Base-by-base conservation (phyloP, 2,329 filamentous ascomycete species). In the Pyrenophora tritici-repentis region DNA sequence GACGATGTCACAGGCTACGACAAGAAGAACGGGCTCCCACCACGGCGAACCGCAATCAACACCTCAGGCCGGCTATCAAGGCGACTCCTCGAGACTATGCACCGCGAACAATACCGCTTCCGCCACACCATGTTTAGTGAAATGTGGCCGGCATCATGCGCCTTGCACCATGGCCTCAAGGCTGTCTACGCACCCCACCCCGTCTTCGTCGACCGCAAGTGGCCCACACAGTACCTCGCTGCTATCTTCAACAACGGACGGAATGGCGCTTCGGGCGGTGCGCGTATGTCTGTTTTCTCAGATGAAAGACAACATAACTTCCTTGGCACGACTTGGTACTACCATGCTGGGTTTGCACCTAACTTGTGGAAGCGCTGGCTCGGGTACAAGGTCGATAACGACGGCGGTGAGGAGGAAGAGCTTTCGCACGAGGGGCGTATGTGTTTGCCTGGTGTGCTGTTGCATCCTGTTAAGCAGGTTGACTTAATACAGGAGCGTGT, bases 61-160 rank as follows among this genome's bases (percentile, higher is more conserved):
- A 90, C 88, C 2, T 86, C 87, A 0, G 84, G 82, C 1, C 85
- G 89, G 8, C 76, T 91, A 29, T 87, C 84, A 22, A 81, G 84
- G 18, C 81, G 86, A 10, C 78, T 91, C 1, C 75, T 91, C 5
- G 74, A 81, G 38, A 84, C 84, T 4, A 91, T 92, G 87, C 89
- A 92, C 72, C 82, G 88, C 59, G 88, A 91, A 65, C 87, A 86
- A 3, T 85, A 86, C 72, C 79, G 81, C 22, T 78, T 83, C 61
- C 85, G 84, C 56, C 88, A 86, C 71, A 86, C 79, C 71, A 91
- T 87, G 86, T 91, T 89, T 69, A 84, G 83, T 20, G 89, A 92
- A 72, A 92, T 92, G 89, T 91, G 87, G 74, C 88, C 88, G 1
- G 81, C 86, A 0, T 83, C 81, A 1, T 81, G 85, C 66, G 87